Conservation (phyloP, 345 rosid species). For the Brassica cretica region DNA sequence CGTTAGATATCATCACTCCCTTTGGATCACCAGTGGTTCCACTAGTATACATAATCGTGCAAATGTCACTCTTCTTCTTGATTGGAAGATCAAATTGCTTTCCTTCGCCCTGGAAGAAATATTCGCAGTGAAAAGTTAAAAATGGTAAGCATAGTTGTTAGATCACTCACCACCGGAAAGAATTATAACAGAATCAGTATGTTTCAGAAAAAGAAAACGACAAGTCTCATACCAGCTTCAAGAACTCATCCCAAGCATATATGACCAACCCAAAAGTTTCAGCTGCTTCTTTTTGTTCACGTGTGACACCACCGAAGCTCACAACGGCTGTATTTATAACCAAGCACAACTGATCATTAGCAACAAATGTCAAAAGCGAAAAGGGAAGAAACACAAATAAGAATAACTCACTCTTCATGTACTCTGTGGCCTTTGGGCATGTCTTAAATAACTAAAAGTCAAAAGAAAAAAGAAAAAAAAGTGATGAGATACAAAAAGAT, state of each 20-base stretch:
- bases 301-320: conserved; percentile 80
- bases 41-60: conserved; percentile 97
- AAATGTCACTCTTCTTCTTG: conserved; percentile 71
- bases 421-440: conserved; percentile 53
- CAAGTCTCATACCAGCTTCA: conserved; percentile 55
- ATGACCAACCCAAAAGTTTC: conserved; percentile 59
- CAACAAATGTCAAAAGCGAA: neutral
- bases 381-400: neutral
- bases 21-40: conserved; percentile 99
- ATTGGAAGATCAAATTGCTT: conserved; percentile 71
- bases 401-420: conserved; percentile 62
- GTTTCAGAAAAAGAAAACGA: neutral
- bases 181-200: neutral
- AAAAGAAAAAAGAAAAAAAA: neutral
- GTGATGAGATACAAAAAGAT: neutral
- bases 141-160: conserved; percentile 1
- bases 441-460: conserved; percentile 72
- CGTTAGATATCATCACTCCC: conserved; percentile 94
- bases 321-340: conserved; percentile 66
- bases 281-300: conserved; percentile 62
- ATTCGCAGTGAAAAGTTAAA: conserved; percentile 8
- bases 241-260: conserved; percentile 82
- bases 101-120: conserved; percentile 52
- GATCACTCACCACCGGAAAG: neutral
- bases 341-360: conserved; percentile 19